phyloP scores from a whole-genome alignment of 257 asterid species.

The Handroanthus guayacan region DNA sequence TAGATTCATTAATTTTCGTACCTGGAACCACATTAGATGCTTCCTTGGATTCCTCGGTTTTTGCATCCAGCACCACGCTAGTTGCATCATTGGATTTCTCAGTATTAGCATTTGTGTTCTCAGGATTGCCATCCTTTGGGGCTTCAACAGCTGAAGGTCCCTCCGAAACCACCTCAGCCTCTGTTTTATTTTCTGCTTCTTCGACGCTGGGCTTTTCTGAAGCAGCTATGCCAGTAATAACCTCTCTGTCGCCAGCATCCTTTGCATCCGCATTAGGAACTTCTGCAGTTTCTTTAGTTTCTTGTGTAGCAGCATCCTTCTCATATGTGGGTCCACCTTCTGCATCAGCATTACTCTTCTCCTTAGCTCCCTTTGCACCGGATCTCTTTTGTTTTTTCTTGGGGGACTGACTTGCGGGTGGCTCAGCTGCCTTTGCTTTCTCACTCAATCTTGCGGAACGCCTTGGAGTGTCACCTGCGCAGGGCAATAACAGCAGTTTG shows the following conservation, averaged over 20 bases:
- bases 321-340: constrained; percentile 42
- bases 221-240: constrained; percentile 28
- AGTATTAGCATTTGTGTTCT: constrained; percentile 23
- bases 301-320: constrained; percentile 42
- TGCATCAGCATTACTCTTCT: constrained; percentile 42
- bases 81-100: constrained; percentile 4
- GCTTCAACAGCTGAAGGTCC: constrained; percentile 23
- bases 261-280: constrained; percentile 27
- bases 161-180: constrained; percentile 16
- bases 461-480: constrained; percentile 64
- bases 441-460: constrained; percentile 66
- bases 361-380: constrained; percentile 38
- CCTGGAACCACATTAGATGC: constrained; percentile 1
- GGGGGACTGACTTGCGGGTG: constrained; percentile 48
- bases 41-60: constrained; percentile 11
- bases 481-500: constrained; percentile 25
- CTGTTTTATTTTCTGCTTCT: constrained; percentile 32
- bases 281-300: constrained; percentile 32
- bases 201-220: constrained; percentile 31
- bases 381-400: constrained; percentile 56
- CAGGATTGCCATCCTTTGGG: constrained; percentile 18
- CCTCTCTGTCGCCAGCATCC: constrained; percentile 32
- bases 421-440: constrained; percentile 51
- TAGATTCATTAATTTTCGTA: constrained; percentile 25
- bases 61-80: background rate